A percentile compares a stretch with the other conserved stretches of the same genome.
Evolutionary conservation across 306 rosid genomes (phyloP).

Genomic region (cucumber (Cucumis sativus)): DNA sequence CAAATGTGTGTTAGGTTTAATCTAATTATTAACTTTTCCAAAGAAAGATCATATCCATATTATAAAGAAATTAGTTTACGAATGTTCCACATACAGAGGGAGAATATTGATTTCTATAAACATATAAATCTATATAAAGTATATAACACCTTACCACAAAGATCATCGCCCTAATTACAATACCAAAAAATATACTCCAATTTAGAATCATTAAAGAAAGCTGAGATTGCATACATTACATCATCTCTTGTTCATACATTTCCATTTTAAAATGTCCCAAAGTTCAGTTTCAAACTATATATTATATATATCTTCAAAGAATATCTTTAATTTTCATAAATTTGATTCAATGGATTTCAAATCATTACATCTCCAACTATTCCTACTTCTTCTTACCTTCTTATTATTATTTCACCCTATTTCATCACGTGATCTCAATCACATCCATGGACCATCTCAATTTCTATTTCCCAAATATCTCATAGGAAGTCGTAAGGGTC

Average conservation of each 20-base stretch:
- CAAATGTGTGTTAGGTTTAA: neutral
- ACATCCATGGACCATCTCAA: neutral
- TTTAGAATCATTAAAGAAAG: neutral
- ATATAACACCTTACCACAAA: neutral
- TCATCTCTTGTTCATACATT: neutral
- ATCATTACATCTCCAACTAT: neutral
- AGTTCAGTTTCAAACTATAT: neutral
- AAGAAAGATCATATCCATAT: neutral
- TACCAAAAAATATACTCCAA: neutral
- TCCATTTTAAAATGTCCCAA: neutral
- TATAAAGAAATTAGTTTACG: neutral
- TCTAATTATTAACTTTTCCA: neutral
- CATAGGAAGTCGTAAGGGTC: slow-evolving; percentile 19
- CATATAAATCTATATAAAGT: neutral
- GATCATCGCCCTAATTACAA: neutral
- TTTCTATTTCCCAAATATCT: slow-evolving; percentile 18
- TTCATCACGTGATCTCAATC: neutral
- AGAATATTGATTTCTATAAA: neutral
- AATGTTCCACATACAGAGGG: neutral
- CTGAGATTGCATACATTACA: neutral
- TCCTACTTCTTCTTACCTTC: neutral
- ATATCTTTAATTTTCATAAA: neutral
- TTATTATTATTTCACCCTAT: neutral
- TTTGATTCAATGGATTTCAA: neutral
- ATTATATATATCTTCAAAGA: neutral